A percentile compares a stretch with the other conserved stretches of the same genome.
Evolutionary conservation across 257 asterid species (phyloP).

Genomic region (Solanum chiquidenum): DNA sequence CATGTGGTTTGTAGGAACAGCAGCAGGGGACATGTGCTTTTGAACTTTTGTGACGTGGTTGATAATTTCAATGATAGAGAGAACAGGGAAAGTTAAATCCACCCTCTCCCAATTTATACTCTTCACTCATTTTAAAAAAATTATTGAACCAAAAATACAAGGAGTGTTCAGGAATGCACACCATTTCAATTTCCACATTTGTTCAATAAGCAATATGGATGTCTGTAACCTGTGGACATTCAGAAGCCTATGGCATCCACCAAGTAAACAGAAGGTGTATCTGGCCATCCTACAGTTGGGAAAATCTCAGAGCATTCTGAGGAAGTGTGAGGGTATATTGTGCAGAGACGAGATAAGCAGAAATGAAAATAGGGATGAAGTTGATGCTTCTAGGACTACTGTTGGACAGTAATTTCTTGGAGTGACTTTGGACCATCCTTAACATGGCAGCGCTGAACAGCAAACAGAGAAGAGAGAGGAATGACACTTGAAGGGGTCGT

Average conservation of each 20-base stretch:
- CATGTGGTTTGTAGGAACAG: neutral
- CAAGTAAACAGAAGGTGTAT: neutral
- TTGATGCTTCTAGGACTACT: neutral
- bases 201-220: neutral
- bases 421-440: neutral
- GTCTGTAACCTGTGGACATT: neutral
- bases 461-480: neutral
- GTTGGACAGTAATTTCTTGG: neutral
- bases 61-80: neutral
- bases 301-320: neutral
- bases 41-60: neutral
- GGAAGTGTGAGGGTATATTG: neutral
- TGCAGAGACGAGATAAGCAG: neutral
- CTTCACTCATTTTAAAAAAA: neutral
- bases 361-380: neutral
- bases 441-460: neutral
- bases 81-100: neutral
- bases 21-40: neutral
- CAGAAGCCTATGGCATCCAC: neutral
- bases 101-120: neutral
- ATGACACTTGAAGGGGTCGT: neutral
- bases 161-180: neutral
- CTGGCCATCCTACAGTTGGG: neutral
- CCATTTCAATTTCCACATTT: neutral
- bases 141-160: neutral